Base-by-base conservation (phyloP, 139 green algal species). In the Mesotaenium endlicherianum region DNA sequence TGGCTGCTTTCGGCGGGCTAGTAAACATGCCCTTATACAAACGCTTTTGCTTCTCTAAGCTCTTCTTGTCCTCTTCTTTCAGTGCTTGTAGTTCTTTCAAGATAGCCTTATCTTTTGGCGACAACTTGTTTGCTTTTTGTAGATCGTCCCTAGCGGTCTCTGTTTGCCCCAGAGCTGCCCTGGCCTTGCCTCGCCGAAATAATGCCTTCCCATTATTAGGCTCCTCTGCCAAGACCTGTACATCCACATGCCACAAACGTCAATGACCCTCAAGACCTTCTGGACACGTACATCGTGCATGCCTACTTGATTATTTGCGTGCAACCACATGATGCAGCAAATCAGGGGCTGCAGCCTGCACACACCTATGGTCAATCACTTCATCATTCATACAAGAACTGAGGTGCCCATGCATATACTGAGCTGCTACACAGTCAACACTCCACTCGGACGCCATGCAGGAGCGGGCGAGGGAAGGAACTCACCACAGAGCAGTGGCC, bases 181-280 rank as follows among this genome's bases (percentile, higher is more conserved):
- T 17, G 8, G 77, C 77, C 41, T 77, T 77, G 60, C 77, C 77
- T 26, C 77, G 53, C 11, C 77, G 53, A 34, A 77, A 84, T 26
- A 84, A 53, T 0, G 77, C 77, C 64, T 84, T 84, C 26, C 16
- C 55, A 31, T 75, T 84, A 41, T 59, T 45, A 30, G 43, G 43
- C 44, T 76, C 77, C 42, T 84, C 77, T 5, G 57, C 30, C 8
- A 84, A 45, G 41, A 84, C 77, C 75, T 82, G 58, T 64, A n/a
- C n/a, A n/a, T 64, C 26, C 26, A 64, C 53, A 64, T 64, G 26
- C 20, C 20, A 64, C 20, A 64, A 64, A 64, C 26, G 26, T 34
- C 53, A 64, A 64, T 34, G 26, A 64, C 20, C 26, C 53, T 34
- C 53, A 64, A 64, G 26, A 64, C 20, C 20, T 26, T 34, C 20